phyloP scores from a whole-genome alignment of 2,329 filamentous ascomycete genomes.

The Cylindrodendrum hubeiense region DNA sequence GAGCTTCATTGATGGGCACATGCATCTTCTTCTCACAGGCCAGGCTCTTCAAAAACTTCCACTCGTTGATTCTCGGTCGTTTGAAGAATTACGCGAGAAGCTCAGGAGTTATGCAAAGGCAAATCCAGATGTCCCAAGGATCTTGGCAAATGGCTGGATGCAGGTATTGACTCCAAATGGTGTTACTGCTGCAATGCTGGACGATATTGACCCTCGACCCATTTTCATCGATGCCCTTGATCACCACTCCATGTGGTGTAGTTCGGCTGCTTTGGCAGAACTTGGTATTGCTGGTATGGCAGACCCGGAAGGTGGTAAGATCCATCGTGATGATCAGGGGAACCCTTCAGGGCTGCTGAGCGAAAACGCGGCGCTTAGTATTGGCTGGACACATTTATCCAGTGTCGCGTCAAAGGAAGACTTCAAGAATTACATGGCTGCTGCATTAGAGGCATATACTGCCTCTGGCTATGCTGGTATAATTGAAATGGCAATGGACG shows the following conservation, averaged over 20 bases:
- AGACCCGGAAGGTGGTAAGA: slow-evolving; percentile 56
- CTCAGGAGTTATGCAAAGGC: slow-evolving; percentile 55
- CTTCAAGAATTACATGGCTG: slow-evolving; percentile 51
- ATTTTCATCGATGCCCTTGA: slow-evolving; percentile 60
- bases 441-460: slow-evolving; percentile 54
- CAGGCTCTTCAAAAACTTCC: slow-evolving; percentile 59
- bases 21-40: slow-evolving; percentile 61
- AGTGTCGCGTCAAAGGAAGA: slow-evolving; percentile 54
- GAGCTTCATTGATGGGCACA: slow-evolving; percentile 63
- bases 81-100: slow-evolving; percentile 56
- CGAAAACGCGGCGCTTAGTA: slow-evolving; percentile 55
- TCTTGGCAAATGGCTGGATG: slow-evolving; percentile 59
- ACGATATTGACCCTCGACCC: slow-evolving; percentile 57
- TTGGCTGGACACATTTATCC: slow-evolving; percentile 58
- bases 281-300: slow-evolving; percentile 53
- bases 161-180: slow-evolving; percentile 55
- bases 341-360: slow-evolving; percentile 55
- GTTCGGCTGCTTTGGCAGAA: slow-evolving; percentile 55
- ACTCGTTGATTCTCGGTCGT: slow-evolving; percentile 54
- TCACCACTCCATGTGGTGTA: slow-evolving; percentile 61
- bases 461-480: slow-evolving; percentile 57
- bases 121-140: slow-evolving; percentile 53
- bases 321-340: slow-evolving; percentile 55
- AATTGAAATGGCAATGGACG: slow-evolving; percentile 63
- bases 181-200: slow-evolving; percentile 55